phyloP scores from a whole-genome alignment of 2,329 filamentous ascomycete genomes.

The Orbilia quercus region DNA sequence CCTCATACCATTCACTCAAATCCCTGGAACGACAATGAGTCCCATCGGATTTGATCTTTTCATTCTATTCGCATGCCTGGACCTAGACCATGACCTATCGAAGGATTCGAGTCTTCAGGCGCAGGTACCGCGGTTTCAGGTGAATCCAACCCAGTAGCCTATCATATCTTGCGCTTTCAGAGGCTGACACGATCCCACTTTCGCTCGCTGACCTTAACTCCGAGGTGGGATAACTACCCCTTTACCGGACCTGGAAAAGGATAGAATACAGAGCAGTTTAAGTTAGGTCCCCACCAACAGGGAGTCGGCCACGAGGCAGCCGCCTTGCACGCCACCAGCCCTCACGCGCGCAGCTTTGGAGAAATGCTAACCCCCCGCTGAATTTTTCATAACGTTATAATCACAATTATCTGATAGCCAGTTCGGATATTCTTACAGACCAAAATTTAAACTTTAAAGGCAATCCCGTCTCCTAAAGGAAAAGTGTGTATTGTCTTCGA shows the following conservation, averaged over 20 bases:
- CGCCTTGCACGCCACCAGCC: conserved; percentile 20
- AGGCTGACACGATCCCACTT: background rate
- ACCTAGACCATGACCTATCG: too few species aligned
- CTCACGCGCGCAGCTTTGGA: conserved; percentile 1
- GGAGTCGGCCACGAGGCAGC: conserved; percentile 24
- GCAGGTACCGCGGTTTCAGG: too few species aligned
- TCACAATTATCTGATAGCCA: conserved; percentile 26
- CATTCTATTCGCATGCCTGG: background rate
- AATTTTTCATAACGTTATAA: conserved; percentile 20
- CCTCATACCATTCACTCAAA: background rate
- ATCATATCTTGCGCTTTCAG: background rate
- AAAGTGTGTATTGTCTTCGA: too few species aligned
- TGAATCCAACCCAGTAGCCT: too few species aligned
- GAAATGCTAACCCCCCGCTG: background rate
- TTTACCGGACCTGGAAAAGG: conserved; percentile 4
- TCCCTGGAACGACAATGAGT: too few species aligned
- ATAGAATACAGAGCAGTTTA: background rate
- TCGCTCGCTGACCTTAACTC: background rate
- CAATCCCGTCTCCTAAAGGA: too few species aligned
- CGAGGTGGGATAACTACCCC: conserved; percentile 5
- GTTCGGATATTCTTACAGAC: conserved; percentile 20
- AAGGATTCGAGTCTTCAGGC: too few species aligned
- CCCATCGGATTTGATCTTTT: background rate
- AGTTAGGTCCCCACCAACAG: conserved; percentile 8
- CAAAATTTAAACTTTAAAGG: background rate